phyloP scores from a whole-genome alignment of 768 basidiomycete species.

The Punctularia strigosozonata region DNA sequence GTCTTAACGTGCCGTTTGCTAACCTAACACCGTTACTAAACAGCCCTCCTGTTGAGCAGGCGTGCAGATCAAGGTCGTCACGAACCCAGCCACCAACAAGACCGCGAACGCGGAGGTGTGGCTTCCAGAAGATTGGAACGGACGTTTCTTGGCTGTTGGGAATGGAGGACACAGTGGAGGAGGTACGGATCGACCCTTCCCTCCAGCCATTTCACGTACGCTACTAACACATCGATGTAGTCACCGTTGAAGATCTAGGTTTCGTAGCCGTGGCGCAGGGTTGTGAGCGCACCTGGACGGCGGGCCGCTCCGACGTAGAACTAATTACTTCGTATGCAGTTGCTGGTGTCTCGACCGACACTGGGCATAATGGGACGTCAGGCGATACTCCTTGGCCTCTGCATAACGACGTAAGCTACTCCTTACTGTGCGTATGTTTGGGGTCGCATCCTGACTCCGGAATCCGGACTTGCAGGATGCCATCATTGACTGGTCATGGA shows the following conservation, averaged over 20 bases:
- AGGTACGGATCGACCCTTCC: conserved; percentile 7
- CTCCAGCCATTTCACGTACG: not conserved
- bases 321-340: conserved; percentile 4
- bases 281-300: conserved; percentile 7
- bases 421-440: not conserved
- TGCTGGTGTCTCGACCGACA: conserved; percentile 15
- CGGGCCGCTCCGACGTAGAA: not conserved
- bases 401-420: conserved; percentile 11
- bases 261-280: conserved; percentile 12
- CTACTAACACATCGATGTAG: conserved; percentile 3
- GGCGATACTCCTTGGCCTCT: conserved; percentile 12
- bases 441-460: not conserved
- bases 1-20: not conserved
- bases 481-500: conserved; percentile 17
- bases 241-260: conserved; percentile 12
- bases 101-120: conserved; percentile 15
- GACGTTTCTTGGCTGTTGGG: conserved; percentile 16
- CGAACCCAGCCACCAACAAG: conserved; percentile 12
- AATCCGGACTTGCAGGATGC: conserved; percentile 10
- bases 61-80: conserved; percentile 13
- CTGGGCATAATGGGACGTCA: conserved; percentile 9
- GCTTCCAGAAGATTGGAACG: conserved; percentile 20
- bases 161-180: conserved; percentile 18
- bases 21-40: not conserved
- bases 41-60: not conserved